A percentile compares a stretch with the other conserved stretches of the same genome.
These are phyloP conservation scores for Coniella vitis DNA, from an alignment of 2,329 filamentous ascomycete species.

Conservation along the genomic window DNA sequence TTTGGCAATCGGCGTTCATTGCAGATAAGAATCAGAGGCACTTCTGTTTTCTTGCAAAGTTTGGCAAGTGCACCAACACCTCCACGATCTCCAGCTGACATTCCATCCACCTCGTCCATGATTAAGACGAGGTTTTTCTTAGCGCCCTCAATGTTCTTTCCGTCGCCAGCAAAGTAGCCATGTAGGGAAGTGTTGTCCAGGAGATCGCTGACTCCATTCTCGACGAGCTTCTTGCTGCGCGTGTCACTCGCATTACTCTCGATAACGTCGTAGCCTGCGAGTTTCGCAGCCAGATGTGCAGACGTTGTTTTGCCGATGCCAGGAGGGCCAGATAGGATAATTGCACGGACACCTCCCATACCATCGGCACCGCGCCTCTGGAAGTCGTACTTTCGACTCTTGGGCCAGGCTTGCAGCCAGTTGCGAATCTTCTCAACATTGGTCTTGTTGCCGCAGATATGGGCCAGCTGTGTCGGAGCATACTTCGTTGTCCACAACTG, in stretches of 20 bases:
- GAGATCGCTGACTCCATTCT: constrained; percentile 79
- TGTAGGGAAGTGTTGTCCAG: constrained; percentile 89
- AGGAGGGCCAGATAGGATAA: constrained; percentile 91
- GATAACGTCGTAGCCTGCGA: constrained; percentile 88
- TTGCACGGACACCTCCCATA: constrained; percentile 73
- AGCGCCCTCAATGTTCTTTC: constrained; percentile 66
- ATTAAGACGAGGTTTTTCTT: constrained; percentile 95
- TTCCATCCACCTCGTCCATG: constrained; percentile 99
- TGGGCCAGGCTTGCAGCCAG: constrained; percentile 81
- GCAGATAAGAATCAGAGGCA: constrained; percentile 95
- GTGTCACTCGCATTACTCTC: constrained; percentile 96
- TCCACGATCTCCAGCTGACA: constrained; percentile 94
- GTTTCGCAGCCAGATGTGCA: constrained; percentile 84
- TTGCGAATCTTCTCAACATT: constrained; percentile 82
- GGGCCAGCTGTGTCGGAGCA: constrained; percentile 73
- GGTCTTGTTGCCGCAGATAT: constrained; percentile 92
- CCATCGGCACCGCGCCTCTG: constrained; percentile 79
- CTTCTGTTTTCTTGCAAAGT: constrained; percentile 88
- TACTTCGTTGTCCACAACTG: constrained; percentile 94
- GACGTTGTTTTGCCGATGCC: constrained; percentile 98
- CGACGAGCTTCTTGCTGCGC: constrained; percentile 91
- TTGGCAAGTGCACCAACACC: constrained; percentile 92
- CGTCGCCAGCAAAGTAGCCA: constrained; percentile 82
- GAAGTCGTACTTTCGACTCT: constrained; percentile 73
- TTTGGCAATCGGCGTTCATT: constrained; percentile 90